These are phyloP conservation scores for Alloascoidea hylecoeti DNA, from an alignment of 805 yeast species.

Conservation along the genomic window DNA sequence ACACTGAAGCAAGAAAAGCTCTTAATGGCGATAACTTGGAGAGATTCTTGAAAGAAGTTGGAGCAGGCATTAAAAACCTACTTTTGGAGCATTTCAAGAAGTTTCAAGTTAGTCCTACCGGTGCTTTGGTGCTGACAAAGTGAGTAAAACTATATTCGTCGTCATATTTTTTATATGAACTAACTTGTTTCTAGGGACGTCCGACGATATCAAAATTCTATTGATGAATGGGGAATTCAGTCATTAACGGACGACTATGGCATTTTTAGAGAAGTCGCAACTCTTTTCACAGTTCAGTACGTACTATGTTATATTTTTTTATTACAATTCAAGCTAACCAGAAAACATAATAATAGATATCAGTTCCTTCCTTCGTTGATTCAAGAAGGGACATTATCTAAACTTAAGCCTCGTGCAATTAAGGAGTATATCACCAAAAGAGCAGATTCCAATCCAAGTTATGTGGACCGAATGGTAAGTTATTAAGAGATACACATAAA, in stretches of 20 bases:
- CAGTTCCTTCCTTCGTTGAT: conserved; percentile 65
- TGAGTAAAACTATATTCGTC: too few species aligned
- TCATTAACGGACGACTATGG: conserved; percentile 50
- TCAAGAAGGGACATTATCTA: conserved; percentile 65
- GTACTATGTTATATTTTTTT: conserved; percentile 3
- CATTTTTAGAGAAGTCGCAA: conserved; percentile 68
- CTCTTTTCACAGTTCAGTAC: conserved; percentile 64
- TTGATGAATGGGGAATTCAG: conserved; percentile 53
- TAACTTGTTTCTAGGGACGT: conserved; percentile 30
- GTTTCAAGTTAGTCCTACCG: conserved; percentile 63
- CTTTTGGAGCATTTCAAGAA: conserved; percentile 63
- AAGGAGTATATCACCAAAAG: conserved; percentile 56
- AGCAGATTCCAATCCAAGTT: conserved; percentile 49
- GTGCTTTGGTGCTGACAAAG: conserved; percentile 70
- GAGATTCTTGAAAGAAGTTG: conserved; percentile 38
- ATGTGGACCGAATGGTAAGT: conserved; percentile 24
- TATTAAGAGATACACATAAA: neutral
- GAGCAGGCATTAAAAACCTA: conserved; percentile 38
- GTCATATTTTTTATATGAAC: too few species aligned
- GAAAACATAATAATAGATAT: too few species aligned
- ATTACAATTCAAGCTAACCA: too few species aligned
- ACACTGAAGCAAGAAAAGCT: conserved; percentile 23
- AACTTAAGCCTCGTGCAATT: conserved; percentile 44
- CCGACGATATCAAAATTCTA: conserved; percentile 54
- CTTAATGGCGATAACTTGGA: conserved; percentile 33